Evolutionary conservation across 345 rosid species (phyloP).

Genomic region (Combretum micranthum): DNA sequence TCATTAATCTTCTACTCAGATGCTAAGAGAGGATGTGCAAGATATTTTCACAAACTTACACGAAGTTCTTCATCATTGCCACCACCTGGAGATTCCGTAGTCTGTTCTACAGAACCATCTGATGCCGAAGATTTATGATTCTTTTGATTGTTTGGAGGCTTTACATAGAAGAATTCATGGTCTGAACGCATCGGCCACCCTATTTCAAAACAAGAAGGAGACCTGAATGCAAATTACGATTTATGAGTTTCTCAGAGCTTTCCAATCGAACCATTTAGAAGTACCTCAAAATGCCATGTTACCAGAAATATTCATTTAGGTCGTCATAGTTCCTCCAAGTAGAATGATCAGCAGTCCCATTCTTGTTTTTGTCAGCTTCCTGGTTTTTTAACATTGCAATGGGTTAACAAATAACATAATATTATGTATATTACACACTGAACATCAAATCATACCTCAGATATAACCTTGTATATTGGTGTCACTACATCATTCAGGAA

Average conservation of each 20-base stretch:
- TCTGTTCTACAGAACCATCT: constrained; percentile 15
- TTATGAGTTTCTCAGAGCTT: background rate
- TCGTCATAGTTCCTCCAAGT: constrained; percentile 99
- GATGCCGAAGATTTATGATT: constrained; percentile 15
- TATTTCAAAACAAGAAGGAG: constrained; percentile 71
- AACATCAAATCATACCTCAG: constrained; percentile 32
- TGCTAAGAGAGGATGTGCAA: background rate
- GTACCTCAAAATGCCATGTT: constrained; percentile 7
- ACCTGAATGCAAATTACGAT: constrained; percentile 38
- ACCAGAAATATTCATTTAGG: constrained; percentile 92
- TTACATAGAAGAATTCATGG: constrained; percentile 57
- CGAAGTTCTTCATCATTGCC: constrained; percentile 53
- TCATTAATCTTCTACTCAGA: background rate
- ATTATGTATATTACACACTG: constrained; percentile 10
- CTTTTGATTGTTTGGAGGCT: constrained; percentile 23
- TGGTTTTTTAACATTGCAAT: constrained; percentile 26
- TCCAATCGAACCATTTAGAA: background rate
- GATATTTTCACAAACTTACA: constrained; percentile 27
- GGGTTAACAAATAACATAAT: constrained; percentile 7
- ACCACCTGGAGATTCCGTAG: constrained; percentile 29
- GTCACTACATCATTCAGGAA: constrained; percentile 72
- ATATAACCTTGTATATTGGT: constrained; percentile 68
- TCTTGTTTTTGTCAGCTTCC: constrained; percentile 80
- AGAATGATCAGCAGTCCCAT: constrained; percentile 78
- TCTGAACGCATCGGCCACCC: constrained; percentile 86